Percentiles rank a stretch among this genome's conserved stretches.
phyloP scores from a whole-genome alignment of 192 early-diverging fungal genomes.

The Phycomyces nitens region DNA sequence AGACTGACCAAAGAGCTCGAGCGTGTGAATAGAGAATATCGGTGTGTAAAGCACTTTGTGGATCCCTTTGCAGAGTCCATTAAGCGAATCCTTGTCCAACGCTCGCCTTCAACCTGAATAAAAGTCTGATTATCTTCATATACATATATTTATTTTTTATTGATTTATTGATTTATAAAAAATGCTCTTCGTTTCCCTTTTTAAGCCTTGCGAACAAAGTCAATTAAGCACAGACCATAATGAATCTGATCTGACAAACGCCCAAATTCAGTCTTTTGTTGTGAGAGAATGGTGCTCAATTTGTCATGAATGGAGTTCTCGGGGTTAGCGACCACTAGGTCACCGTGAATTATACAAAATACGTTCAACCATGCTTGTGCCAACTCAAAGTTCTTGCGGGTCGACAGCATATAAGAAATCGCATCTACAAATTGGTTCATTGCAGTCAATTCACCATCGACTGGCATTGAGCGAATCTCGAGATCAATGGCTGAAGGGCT shows the following conservation, averaged over 20 bases:
- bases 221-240: conserved; percentile 41
- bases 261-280: conserved; percentile 26
- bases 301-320: conserved; percentile 39
- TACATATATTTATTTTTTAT: conserved; percentile 10
- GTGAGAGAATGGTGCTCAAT: conserved; percentile 35
- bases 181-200: not conserved
- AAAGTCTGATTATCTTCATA: not conserved
- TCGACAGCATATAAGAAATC: conserved; percentile 52
- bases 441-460: conserved; percentile 61
- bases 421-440: conserved; percentile 67
- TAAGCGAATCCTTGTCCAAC: conserved; percentile 16
- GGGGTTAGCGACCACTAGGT: conserved; percentile 64
- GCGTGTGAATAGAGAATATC: conserved; percentile 48
- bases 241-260: conserved; percentile 39
- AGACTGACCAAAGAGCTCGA: conserved; percentile 43
- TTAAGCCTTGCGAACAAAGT: conserved; percentile 38
- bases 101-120: not conserved
- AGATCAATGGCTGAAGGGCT: conserved; percentile 83
- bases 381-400: conserved; percentile 84
- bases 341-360: conserved; percentile 79
- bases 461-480: conserved; percentile 74
- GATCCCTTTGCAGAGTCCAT: conserved; percentile 43
- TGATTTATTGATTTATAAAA: conserved; percentile 5
- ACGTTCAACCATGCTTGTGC: conserved; percentile 73
- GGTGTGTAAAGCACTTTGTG: conserved; percentile 32